These are phyloP conservation scores for Serendipita sp. DNA, from an alignment of 768 basidiomycete species.

Conservation along the genomic window DNA sequence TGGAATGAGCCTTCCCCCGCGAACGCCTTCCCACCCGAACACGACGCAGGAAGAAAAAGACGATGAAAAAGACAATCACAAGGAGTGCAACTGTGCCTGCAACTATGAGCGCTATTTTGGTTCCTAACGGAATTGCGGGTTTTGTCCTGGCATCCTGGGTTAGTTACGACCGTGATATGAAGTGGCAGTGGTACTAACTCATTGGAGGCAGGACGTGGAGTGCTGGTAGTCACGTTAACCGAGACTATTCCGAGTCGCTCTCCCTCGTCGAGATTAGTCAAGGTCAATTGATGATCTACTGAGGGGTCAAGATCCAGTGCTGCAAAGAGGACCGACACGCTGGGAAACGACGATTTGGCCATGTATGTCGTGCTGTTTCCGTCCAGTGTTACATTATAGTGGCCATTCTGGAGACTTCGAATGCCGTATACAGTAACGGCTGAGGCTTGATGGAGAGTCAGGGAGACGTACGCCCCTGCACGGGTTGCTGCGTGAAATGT, in stretches of 20 bases:
- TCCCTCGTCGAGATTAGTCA: slow-evolving; percentile 36
- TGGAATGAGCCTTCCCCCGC: neutral
- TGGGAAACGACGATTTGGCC: slow-evolving; percentile 20
- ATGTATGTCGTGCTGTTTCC: slow-evolving; percentile 32
- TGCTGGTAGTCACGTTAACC: slow-evolving; percentile 31
- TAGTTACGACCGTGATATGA: neutral
- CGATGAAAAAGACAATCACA: neutral
- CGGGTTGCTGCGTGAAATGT: neutral
- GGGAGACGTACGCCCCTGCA: neutral
- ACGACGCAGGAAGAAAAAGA: neutral
- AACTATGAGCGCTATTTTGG: slow-evolving; percentile 6
- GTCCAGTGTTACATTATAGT: slow-evolving; percentile 42
- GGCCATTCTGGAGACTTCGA: slow-evolving; percentile 40
- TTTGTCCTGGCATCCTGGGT: neutral
- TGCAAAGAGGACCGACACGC: slow-evolving; percentile 36
- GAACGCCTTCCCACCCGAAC: neutral
- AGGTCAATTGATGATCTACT: slow-evolving; percentile 30
- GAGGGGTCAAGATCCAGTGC: slow-evolving; percentile 41
- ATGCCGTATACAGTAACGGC: slow-evolving; percentile 44
- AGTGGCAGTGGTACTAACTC: neutral
- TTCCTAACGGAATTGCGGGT: neutral
- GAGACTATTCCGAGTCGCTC: slow-evolving; percentile 30
- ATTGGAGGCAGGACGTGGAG: neutral
- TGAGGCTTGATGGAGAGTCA: slow-evolving; percentile 15
- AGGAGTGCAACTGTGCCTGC: neutral